A percentile compares a stretch with the other conserved stretches of the same genome.
phyloP scores from a whole-genome alignment of 163 green algal species.

The Scenedesmus sp. region DNA sequence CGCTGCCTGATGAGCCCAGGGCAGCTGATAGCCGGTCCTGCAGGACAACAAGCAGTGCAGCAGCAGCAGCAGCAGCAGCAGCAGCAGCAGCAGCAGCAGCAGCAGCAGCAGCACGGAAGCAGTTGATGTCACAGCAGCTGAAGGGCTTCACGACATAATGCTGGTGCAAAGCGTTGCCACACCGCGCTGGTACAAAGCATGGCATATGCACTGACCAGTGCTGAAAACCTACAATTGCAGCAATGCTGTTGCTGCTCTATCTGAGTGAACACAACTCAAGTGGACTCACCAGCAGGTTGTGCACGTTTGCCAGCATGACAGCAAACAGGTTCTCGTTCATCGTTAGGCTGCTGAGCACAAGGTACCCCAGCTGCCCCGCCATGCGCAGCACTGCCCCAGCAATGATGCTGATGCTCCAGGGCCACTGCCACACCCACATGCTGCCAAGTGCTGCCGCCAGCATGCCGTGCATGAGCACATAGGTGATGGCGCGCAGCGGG shows the following conservation, averaged over 20 bases:
- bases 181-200: too few relatives aligned
- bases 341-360: constrained; percentile 74
- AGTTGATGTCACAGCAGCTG: too few relatives aligned
- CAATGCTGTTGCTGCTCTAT: too few relatives aligned
- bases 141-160: too few relatives aligned
- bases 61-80: neutral
- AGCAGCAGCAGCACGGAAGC: neutral
- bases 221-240: too few relatives aligned
- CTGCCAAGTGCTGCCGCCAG: constrained; percentile 69
- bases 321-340: constrained; percentile 88
- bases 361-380: constrained; percentile 67
- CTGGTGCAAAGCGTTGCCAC: too few relatives aligned
- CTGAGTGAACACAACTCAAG: neutral
- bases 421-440: constrained; percentile 63
- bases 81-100: neutral
- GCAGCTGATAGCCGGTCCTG: constrained; percentile 76
- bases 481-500: constrained; percentile 79
- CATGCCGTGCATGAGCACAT: constrained; percentile 84
- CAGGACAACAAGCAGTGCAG: neutral
- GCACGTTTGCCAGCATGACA: constrained; percentile 78
- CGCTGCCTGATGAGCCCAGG: constrained; percentile 66
- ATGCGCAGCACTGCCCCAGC: constrained; percentile 64
- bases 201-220: too few relatives aligned
- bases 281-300: constrained; percentile 77
- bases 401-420: constrained; percentile 68